Conservation (phyloP, 1,284 basidiomycete genomes). For the Melampsora medusae region DNA sequence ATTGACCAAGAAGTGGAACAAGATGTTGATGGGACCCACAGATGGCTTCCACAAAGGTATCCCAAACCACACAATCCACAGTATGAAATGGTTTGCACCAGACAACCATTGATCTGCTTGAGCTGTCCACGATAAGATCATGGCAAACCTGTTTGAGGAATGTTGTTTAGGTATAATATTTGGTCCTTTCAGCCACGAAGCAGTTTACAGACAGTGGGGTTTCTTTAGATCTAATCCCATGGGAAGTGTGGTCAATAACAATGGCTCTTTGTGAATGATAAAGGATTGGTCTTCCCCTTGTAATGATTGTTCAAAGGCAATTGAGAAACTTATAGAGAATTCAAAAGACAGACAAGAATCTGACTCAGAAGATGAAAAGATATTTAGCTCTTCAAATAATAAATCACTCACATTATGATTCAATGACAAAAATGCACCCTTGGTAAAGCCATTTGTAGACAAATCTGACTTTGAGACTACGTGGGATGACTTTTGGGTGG, state of each 20-base stretch:
- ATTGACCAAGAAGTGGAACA: background rate
- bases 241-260: background rate
- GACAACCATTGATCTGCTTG: background rate
- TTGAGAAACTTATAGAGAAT: too few species aligned
- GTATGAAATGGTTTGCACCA: background rate
- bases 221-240: background rate
- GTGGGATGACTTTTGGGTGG: slow-evolving; percentile 7
- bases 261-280: background rate
- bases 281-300: background rate
- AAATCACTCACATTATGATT: too few species aligned
- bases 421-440: background rate
- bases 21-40: background rate
- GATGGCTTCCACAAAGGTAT: slow-evolving; percentile 5
- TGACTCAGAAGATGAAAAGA: too few species aligned
- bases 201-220: background rate
- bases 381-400: too few species aligned
- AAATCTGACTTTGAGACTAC: background rate
- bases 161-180: background rate
- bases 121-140: background rate
- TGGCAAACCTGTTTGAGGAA: background rate
- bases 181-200: background rate
- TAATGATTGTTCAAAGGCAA: background rate
- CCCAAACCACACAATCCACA: background rate
- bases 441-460: background rate
- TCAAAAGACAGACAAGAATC: too few species aligned